Percentiles rank a stretch among this genome's conserved stretches.
phyloP scores from a whole-genome alignment of 192 early-diverging fungal genomes.

The Lobosporangium transversale region DNA sequence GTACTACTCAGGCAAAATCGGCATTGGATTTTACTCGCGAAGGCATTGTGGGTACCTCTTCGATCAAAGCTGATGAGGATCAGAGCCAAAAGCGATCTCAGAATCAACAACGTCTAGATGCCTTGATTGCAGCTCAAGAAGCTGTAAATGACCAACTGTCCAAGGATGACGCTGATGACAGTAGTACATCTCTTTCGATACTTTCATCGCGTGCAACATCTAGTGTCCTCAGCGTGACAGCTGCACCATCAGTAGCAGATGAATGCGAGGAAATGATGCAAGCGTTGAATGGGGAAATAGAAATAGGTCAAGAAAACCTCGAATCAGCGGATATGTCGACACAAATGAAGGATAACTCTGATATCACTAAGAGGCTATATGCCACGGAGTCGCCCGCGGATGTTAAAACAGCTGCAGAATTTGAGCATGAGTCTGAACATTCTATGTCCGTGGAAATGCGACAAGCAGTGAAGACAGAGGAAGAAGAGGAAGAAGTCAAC shows the following conservation, averaged over 20 bases:
- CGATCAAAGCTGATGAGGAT: slow-evolving; percentile 8
- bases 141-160: not conserved
- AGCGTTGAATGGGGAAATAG: too few species aligned
- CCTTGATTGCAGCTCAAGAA: not conserved
- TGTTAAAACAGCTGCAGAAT: not conserved
- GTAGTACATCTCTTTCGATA: slow-evolving; percentile 29
- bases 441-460: not conserved
- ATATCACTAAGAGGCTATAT: not conserved
- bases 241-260: not conserved
- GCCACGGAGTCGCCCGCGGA: not conserved
- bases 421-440: not conserved
- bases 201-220: slow-evolving; percentile 6
- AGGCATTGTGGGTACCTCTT: slow-evolving; percentile 1
- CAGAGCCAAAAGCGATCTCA: not conserved
- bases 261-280: not conserved
- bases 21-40: slow-evolving; percentile 9
- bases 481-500: not conserved
- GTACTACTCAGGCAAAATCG: not conserved
- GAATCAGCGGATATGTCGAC: not conserved
- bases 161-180: slow-evolving; percentile 13
- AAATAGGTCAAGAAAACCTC: too few species aligned
- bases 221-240: slow-evolving; percentile 1
- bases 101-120: not conserved
- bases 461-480: not conserved
- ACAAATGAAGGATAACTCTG: slow-evolving; percentile 10